Evolutionary conservation across 495 filamentous ascomycete genomes (phyloP), one percentile per base, ranked within the genome.

Genomic region (Podospora australis): DNA sequence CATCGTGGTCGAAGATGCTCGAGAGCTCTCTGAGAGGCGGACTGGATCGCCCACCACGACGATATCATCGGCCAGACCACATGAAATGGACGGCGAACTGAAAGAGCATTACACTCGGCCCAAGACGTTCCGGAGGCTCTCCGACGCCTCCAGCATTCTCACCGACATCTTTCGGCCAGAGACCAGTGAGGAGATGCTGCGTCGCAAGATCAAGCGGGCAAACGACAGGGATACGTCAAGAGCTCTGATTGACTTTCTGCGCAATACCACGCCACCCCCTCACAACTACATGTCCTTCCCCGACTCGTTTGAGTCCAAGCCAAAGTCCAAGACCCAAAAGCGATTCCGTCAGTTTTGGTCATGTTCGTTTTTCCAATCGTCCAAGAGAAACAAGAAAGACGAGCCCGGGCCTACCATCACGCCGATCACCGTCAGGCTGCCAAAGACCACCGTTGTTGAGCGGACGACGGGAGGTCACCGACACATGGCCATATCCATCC

Each of bases 401-500:
- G 6, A 40, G 19, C 1, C 3, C 2, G 28, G 24, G 30, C n/a
- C 46, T 16, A 29, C 56, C 23, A 21, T 20, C 3, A 20, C 21
- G 13, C 4, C 59, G n/a, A 57, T 57, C 1, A 30, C 52, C 1
- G 59, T 77, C 25, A 53, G 50, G 41, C 54, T 77, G 14, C 74
- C 75, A 9, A 71, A 77, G 50, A 66, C 65, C 29, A 69, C 74
- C 1, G 64, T 73, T 7, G 65, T 67, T 7, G 65, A 69, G 3
- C 65, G 54, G 20, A 73, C 69, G 0, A 69, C 46, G 0, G 60
- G 49, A 2, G 73, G 74, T 2, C 59, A 69, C 44, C 63, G 67
- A 1, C 67, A 78, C 50, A 75, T 77, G 53, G 73, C 72, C 13
- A 78, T 78, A 35, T 74, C 73, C 19, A 74, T 78, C 14, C 74